phyloP scores from a whole-genome alignment of 192 early-diverging fungal genomes.

The Mortierella claussenii region DNA sequence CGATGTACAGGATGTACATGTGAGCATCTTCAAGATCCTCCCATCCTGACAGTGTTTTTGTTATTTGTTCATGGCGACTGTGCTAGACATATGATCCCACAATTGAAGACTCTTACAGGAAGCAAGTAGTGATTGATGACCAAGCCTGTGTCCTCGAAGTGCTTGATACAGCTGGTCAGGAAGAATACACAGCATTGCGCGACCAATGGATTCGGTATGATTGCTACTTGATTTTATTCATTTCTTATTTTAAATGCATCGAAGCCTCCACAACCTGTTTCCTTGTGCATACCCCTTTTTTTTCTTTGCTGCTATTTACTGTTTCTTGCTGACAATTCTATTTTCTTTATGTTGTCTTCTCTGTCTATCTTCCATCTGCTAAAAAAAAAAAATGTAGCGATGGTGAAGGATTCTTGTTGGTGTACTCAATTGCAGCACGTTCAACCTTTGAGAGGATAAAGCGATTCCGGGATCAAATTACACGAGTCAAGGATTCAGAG shows the following conservation, averaged over 20 bases:
- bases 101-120: conserved; percentile 98
- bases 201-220: conserved; percentile 83
- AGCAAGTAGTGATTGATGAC: conserved; percentile 97
- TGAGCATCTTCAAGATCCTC: no score
- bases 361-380: not conserved
- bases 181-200: conserved; percentile 82
- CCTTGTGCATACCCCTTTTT: no score
- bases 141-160: conserved; percentile 97
- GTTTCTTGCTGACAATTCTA: not conserved
- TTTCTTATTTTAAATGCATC: no score
- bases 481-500: conserved; percentile 91
- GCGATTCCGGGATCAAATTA: conserved; percentile 88
- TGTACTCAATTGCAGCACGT: conserved; percentile 90
- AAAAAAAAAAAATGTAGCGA: conserved; percentile 36
- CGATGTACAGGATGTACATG: no score
- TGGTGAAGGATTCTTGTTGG: conserved; percentile 91
- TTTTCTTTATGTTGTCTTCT: not conserved
- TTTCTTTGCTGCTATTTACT: conserved; percentile 1
- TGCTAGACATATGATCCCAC: conserved; percentile 96
- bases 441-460: conserved; percentile 90
- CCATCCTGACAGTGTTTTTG: not conserved
- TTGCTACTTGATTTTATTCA: no score
- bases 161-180: conserved; percentile 95
- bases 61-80: conserved; percentile 1
- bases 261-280: no score